Conservation (phyloP, 2,329 filamentous ascomycete species). For the Colletotrichum coccodes region DNA sequence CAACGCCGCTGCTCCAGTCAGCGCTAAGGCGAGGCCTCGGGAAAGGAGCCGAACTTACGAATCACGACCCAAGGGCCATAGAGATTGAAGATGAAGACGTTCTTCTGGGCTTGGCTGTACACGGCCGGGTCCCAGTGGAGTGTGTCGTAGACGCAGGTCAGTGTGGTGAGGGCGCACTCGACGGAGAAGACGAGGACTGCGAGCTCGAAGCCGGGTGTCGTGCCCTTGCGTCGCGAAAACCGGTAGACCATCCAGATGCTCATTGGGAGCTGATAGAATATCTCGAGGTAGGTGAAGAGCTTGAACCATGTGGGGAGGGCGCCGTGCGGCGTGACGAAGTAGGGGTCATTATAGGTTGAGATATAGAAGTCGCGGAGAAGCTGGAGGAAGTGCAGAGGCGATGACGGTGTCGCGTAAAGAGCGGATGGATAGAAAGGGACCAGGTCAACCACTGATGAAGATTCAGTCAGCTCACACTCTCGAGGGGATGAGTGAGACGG, state of each 20-base stretch:
- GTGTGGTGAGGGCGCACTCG: slow-evolving; percentile 61
- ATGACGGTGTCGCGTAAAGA: slow-evolving; percentile 52
- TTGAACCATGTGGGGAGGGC: slow-evolving; percentile 59
- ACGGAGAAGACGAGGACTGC: slow-evolving; percentile 62
- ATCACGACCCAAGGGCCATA: slow-evolving; percentile 63
- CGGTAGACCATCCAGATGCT: slow-evolving; percentile 57
- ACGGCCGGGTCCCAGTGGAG: slow-evolving; percentile 58
- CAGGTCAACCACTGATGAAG: slow-evolving; percentile 61
- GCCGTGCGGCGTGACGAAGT: slow-evolving; percentile 52
- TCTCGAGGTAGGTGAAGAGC: slow-evolving; percentile 61
- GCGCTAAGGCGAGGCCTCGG: not conserved
- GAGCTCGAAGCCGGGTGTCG: slow-evolving; percentile 54
- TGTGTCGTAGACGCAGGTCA: slow-evolving; percentile 62
- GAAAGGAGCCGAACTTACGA: slow-evolving; percentile 52
- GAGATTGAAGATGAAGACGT: slow-evolving; percentile 56
- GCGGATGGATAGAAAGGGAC: slow-evolving; percentile 61
- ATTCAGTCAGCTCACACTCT: not conserved
- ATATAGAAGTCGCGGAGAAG: slow-evolving; percentile 59
- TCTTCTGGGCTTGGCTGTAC: slow-evolving; percentile 56
- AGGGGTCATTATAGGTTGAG: slow-evolving; percentile 61
- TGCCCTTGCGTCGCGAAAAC: slow-evolving; percentile 45
- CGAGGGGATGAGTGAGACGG: not conserved
- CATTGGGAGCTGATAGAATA: slow-evolving; percentile 60
- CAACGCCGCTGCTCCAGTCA: slow-evolving; percentile 52
- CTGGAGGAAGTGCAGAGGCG: slow-evolving; percentile 60